A percentile compares a stretch with the other conserved stretches of the same genome.
These are phyloP conservation scores for Neofusicoccum cordaticola DNA, from an alignment of 2,329 filamentous ascomycete genomes.

Conservation along the genomic window DNA sequence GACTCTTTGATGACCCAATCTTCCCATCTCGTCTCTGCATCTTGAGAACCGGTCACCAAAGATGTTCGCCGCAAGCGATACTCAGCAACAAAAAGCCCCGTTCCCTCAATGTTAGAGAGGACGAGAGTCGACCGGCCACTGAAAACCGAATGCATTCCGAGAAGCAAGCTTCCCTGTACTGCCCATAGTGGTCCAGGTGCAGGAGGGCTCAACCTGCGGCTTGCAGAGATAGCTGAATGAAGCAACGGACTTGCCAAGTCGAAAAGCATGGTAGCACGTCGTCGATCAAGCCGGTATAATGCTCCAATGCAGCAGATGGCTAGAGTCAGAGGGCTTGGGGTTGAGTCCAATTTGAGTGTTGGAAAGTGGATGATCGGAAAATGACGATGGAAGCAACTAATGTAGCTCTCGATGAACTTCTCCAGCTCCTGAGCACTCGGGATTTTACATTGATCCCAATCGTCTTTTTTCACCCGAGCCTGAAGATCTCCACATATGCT, in stretches of 20 bases:
- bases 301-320: constrained; percentile 39
- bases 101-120: constrained; percentile 20
- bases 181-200: constrained; percentile 27
- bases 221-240: constrained; percentile 18
- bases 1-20: constrained; percentile 31
- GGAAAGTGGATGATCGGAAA: constrained; percentile 35
- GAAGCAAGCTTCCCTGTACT: constrained; percentile 30
- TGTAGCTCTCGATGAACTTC: constrained; percentile 30
- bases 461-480: constrained; percentile 14
- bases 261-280: constrained; percentile 26
- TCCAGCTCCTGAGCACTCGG: constrained; percentile 26
- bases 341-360: constrained; percentile 26
- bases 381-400: constrained; percentile 34
- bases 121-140: constrained; percentile 24
- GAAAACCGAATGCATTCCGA: constrained; percentile 30
- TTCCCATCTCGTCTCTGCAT: constrained; percentile 24
- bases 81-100: constrained; percentile 22
- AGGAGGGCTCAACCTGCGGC: constrained; percentile 15
- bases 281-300: constrained; percentile 32
- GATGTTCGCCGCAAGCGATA: constrained; percentile 23
- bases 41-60: constrained; percentile 19
- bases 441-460: constrained; percentile 18
- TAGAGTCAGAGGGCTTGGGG: constrained; percentile 31
- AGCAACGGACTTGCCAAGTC: constrained; percentile 22
- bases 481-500: constrained; percentile 21